Evolutionary conservation across 2,329 filamentous ascomycete genomes (phyloP), one percentile per base, ranked within the genome.

Genomic region (Phialemoniopsis sp.): DNA sequence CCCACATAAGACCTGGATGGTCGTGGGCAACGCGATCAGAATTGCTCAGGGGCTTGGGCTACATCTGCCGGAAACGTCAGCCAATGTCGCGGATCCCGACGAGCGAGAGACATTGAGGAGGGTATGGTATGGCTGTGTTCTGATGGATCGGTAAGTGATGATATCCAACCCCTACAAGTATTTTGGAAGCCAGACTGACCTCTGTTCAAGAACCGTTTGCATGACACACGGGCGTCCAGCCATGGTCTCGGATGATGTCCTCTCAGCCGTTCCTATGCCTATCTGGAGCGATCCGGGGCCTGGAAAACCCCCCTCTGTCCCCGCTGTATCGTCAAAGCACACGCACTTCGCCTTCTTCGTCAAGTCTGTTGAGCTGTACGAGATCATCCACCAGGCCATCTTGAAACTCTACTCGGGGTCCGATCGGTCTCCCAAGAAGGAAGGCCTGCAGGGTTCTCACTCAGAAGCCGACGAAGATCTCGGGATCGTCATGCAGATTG

Each of bases 1-100:
- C 6, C 62, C 66, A 0, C 65, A 72, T 41, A 64, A 70, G 41
- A 72, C 67, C 2, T 74, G 70, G 70, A 70, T 73, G 52, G 60
- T 68, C 5, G 64, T 68, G 1, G 69, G 69, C 0, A 54, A 66
- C 4, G 68, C 68, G 0, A 62, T 72, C 13, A 58, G 68, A 2
- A 70, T 64, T 13, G 70, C 70, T 0, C 67, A 73, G 36, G 65
- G 67, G 0, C 40, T 73, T 3, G 70, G 68, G 0, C 49, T 73
- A 19, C 67, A 73, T 36, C 48, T 70, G 4, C 56, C 62, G 0
- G 61, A 69, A 30, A 66, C 64, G 0, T 55, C 58, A 0, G 53
- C 54, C 1, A 43, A 47, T 10, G 45, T 46, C 0, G 29, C 47
- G 1, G 46, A 54, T 17, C n/a, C 36, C 4, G 43, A 37, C 0